A percentile compares a stretch with the other conserved stretches of the same genome.
phyloP scores from a whole-genome alignment of 805 yeast genomes.

The Yarrowia sp. region DNA sequence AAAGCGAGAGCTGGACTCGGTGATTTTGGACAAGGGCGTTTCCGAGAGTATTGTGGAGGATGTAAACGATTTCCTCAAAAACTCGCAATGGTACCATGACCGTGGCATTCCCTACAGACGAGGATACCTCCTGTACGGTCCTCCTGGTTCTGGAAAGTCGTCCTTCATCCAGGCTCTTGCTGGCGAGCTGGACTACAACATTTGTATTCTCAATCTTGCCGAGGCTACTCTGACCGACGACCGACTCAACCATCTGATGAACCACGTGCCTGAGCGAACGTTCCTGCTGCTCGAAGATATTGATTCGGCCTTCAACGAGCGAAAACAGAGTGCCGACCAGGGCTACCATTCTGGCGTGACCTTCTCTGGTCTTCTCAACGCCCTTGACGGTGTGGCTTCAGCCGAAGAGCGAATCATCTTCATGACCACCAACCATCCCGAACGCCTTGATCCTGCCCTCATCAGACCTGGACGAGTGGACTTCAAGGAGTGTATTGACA shows the following conservation, averaged over 20 bases:
- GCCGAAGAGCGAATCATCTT: constrained; percentile 96
- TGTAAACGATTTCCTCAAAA: constrained; percentile 76
- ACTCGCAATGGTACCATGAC: constrained; percentile 91
- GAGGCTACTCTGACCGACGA: constrained; percentile 95
- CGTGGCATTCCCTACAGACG: constrained; percentile 98
- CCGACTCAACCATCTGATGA: constrained; percentile 91
- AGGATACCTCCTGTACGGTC: constrained; percentile 93
- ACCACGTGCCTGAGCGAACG: constrained; percentile 90
- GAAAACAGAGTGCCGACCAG: constrained; percentile 76
- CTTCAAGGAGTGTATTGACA: constrained; percentile 77
- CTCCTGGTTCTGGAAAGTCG: constrained; percentile 97
- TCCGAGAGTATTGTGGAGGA: constrained; percentile 71
- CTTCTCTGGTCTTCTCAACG: constrained; percentile 90
- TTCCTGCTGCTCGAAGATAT: constrained; percentile 87
- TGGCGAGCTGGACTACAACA: constrained; percentile 93
- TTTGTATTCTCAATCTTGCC: constrained; percentile 88
- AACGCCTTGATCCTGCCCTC: constrained; percentile 88
- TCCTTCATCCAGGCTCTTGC: constrained; percentile 96
- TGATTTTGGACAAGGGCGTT: constrained; percentile 79
- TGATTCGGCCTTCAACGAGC: constrained; percentile 90
- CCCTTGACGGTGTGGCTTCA: constrained; percentile 96
- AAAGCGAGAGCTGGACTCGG: constrained; percentile 84
- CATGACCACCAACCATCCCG: constrained; percentile 99
- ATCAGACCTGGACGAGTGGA: constrained; percentile 96
- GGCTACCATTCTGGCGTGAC: constrained; percentile 91